A percentile compares a stretch with the other conserved stretches of the same genome.
These are phyloP conservation scores for Gastrolobium bilobum DNA, from an alignment of 306 rosid species.

Conservation along the genomic window DNA sequence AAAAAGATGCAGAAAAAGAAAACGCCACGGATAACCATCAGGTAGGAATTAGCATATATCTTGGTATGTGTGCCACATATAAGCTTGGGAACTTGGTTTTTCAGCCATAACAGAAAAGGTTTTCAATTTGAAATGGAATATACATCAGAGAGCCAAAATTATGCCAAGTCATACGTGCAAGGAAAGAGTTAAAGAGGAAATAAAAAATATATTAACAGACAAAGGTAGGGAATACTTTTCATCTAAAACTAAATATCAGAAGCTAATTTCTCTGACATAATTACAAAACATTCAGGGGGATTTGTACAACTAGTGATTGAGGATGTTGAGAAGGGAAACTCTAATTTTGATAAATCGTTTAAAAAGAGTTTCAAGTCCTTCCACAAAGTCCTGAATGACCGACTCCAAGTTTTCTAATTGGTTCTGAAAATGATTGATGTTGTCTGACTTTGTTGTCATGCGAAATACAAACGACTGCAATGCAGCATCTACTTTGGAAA, in stretches of 20 bases:
- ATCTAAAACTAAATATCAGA: constrained; percentile 35
- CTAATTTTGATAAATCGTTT: constrained; percentile 56
- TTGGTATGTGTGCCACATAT: not conserved
- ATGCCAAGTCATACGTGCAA: not conserved
- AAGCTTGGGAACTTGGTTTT: not conserved
- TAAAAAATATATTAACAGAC: not conserved
- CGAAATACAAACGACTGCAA: constrained; percentile 58
- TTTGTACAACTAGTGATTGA: constrained; percentile 56
- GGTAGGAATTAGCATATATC: not conserved
- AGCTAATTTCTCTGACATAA: constrained; percentile 39
- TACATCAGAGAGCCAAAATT: constrained; percentile 10
- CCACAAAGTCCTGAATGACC: constrained; percentile 56
- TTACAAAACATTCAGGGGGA: constrained; percentile 32
- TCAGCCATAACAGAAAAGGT: constrained; percentile 1
- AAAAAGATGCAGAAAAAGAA: not conserved
- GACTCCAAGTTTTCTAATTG: constrained; percentile 55
- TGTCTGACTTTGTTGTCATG: constrained; percentile 47
- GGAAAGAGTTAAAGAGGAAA: constrained; percentile 11
- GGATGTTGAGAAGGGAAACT: constrained; percentile 61
- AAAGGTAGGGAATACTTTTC: constrained; percentile 29
- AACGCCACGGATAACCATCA: not conserved
- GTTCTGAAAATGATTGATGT: constrained; percentile 47
- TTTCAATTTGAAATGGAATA: constrained; percentile 21
- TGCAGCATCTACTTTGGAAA: constrained; percentile 60
- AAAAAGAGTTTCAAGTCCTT: constrained; percentile 55